These are phyloP conservation scores for Cryphonectria carpinicola DNA, from an alignment of 2,329 filamentous ascomycete species.

Conservation along the genomic window DNA sequence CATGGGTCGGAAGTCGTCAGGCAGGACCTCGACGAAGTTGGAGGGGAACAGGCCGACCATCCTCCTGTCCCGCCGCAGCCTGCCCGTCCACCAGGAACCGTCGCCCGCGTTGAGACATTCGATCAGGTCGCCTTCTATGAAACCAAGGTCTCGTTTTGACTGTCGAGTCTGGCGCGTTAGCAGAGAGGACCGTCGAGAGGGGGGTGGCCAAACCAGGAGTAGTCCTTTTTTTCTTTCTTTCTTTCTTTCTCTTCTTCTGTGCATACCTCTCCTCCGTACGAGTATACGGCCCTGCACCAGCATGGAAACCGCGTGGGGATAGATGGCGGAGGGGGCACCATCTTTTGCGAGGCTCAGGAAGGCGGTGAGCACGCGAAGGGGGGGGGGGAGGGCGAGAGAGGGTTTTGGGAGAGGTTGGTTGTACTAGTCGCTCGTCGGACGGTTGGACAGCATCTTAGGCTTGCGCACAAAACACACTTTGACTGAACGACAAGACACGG, in stretches of 20 bases:
- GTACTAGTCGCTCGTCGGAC: slow-evolving; percentile 21
- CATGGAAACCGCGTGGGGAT: slow-evolving; percentile 83
- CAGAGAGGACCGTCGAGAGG: slow-evolving; percentile 7
- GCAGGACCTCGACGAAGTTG: slow-evolving; percentile 93
- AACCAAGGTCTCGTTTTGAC: slow-evolving; percentile 92
- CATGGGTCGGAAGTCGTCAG: slow-evolving; percentile 81
- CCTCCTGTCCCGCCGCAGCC: slow-evolving; percentile 84
- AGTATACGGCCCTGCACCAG: slow-evolving; percentile 90
- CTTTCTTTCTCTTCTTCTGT: slow-evolving; percentile 19
- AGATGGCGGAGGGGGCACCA: slow-evolving; percentile 60
- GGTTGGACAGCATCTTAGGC: slow-evolving; percentile 28
- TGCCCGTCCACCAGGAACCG: slow-evolving; percentile 97
- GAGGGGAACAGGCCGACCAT: slow-evolving; percentile 94
- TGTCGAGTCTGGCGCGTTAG: slow-evolving; percentile 40
- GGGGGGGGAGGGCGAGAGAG: slow-evolving; percentile 8
- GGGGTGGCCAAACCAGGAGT: background rate
- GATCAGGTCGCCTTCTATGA: slow-evolving; percentile 96
- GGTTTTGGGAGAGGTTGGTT: slow-evolving; percentile 9
- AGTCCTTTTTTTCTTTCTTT: background rate
- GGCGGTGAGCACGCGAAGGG: background rate
- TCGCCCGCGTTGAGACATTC: slow-evolving; percentile 98
- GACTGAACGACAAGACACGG: slow-evolving; percentile 1
- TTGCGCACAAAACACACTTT: background rate
- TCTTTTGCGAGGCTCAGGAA: slow-evolving; percentile 37
- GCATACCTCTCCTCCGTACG: slow-evolving; percentile 83